phyloP scores from a whole-genome alignment of 2,329 filamentous ascomycete species.

The Thermothelomyces thermophilus region DNA sequence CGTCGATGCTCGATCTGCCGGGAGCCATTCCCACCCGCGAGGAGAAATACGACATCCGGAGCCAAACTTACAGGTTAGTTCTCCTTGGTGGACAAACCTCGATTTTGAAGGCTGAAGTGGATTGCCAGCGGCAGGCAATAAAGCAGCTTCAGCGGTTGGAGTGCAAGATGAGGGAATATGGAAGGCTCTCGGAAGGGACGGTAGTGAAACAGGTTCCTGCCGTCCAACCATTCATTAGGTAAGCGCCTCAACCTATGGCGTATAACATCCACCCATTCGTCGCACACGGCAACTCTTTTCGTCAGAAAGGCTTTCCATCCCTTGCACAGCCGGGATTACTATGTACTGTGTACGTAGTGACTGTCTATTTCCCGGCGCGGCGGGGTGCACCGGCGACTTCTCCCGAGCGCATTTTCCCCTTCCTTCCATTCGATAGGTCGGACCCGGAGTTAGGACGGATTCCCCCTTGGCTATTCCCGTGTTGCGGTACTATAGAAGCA shows the following conservation, averaged over 20 bases:
- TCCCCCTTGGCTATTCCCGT: background rate
- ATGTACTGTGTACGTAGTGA: no score
- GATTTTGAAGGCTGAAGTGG: background rate
- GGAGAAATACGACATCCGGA: background rate
- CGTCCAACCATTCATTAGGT: background rate
- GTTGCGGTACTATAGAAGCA: no score
- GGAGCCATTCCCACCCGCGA: background rate
- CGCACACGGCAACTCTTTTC: no score
- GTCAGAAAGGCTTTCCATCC: no score
- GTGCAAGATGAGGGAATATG: slow-evolving; percentile 4
- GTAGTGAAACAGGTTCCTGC: slow-evolving; percentile 7
- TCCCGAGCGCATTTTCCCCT: background rate
- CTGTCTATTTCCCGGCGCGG: no score
- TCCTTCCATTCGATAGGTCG: no score
- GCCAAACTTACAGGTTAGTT: background rate
- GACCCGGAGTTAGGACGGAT: no score
- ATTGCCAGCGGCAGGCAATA: background rate
- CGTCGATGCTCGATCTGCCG: background rate
- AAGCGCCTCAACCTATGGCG: slow-evolving; percentile 1
- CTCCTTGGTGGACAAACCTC: background rate
- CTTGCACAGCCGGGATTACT: no score
- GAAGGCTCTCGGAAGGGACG: background rate
- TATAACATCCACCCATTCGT: background rate
- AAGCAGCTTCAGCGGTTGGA: background rate
- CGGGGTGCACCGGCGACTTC: background rate